A percentile compares a stretch with the other conserved stretches of the same genome.
Evolutionary conservation across 768 basidiomycete species (phyloP).

Genomic region (Trametes gibbosa): DNA sequence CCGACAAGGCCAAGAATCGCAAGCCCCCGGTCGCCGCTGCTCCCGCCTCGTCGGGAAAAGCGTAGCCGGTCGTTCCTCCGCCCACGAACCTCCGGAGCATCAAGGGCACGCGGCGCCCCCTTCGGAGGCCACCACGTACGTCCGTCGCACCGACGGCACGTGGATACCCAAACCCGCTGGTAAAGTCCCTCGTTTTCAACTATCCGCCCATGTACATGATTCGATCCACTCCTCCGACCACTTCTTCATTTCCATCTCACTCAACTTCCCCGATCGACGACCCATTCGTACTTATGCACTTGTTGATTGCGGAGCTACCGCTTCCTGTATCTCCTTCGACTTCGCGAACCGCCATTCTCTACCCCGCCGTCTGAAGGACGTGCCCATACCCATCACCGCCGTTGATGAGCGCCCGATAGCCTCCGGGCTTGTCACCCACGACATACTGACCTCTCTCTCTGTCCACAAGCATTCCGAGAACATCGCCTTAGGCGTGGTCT

Average conservation of each 20-base stretch:
- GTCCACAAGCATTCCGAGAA: slow-evolving; percentile 31
- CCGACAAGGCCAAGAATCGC: slow-evolving; percentile 18
- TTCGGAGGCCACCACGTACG: slow-evolving; percentile 1
- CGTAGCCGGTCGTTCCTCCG: slow-evolving; percentile 22
- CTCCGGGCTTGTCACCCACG: slow-evolving; percentile 40
- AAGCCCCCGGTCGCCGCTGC: no score
- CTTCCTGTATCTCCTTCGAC: slow-evolving; percentile 36
- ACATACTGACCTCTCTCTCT: slow-evolving; percentile 31
- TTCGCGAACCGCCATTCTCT: slow-evolving; percentile 35
- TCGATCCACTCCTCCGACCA: slow-evolving; percentile 16
- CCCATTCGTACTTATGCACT: slow-evolving; percentile 35
- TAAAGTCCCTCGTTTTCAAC: no score
- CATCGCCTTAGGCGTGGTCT: no score
- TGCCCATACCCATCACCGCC: no score
- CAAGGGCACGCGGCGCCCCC: slow-evolving; percentile 3
- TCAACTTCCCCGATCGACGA: slow-evolving; percentile 32
- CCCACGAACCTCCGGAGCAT: slow-evolving; percentile 22
- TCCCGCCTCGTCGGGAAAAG: slow-evolving; percentile 24
- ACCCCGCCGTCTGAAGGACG: no score
- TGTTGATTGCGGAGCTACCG: slow-evolving; percentile 36
- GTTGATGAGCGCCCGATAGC: slow-evolving; percentile 39
- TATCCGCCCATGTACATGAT: slow-evolving; percentile 5
- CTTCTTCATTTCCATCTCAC: slow-evolving; percentile 26
- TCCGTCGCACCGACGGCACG: neutral
- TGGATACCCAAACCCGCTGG: no score